Base-by-base conservation (phyloP, 257 asterid genomes). In the Knoxia roxburghii region DNA sequence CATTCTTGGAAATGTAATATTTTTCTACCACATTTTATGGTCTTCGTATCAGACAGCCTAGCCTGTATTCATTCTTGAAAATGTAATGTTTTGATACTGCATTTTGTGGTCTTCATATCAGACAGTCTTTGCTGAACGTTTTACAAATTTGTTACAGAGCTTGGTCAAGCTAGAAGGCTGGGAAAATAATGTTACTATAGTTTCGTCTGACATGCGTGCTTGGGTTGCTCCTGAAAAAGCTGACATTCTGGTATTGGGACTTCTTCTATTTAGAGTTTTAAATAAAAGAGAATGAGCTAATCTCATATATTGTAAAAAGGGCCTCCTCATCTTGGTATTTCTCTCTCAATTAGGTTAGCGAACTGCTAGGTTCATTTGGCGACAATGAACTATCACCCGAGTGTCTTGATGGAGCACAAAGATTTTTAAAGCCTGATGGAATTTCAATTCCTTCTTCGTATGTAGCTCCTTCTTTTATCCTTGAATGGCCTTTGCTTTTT, bases 351-450 rank as follows among this genome's bases (percentile, higher is more conserved):
- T 76, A 90, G 99, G 99, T 90, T 64, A 90, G 99, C 73, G 97
- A 90, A 78, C 81, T 94, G 82, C 93, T 94, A 74, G 99, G 99
- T 58, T 94, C 99, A 14, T 94, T 94, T 72, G 99, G 96, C 57
- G 99, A 94, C 80, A 94, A 94, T 79, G 99, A 94, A 87, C 93
- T 94, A 70, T 94, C 99, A 37, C 99, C 99, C 11, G 99, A 94
- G 80, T 94, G 97, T 76, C 96, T 94, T 64, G 97, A 94, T 77
- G 99, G 99, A 70, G 99, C 99, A 69, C 95, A 86, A 70, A 88
- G 95, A 69, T 94, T 88, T 75, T 78, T 94, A 75, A 94, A 94
- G 81, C 85, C 87, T 68, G 93, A 88, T 64, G 99, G 99, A 68
- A 86, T 90, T 68, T 94, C 99, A 75, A 87, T 94, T 72, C 97